A percentile compares a stretch with the other conserved stretches of the same genome.
Evolutionary conservation across 1,284 basidiomycete species (phyloP).

Genomic region (Agaricales sp.): DNA sequence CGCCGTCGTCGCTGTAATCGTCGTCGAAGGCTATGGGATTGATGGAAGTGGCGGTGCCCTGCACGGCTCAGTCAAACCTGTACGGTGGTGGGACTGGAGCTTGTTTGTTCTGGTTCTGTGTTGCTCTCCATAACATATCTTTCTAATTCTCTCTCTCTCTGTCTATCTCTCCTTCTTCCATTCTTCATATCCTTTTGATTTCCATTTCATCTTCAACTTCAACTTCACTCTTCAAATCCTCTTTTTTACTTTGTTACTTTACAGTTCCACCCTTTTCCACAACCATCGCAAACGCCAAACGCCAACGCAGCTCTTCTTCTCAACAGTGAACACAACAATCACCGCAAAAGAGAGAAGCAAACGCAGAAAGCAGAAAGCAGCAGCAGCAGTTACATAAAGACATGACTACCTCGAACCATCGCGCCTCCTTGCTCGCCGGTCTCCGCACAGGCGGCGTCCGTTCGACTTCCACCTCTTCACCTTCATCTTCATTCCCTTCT

Average conservation of each 20-base stretch:
- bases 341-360: background rate
- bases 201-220: background rate
- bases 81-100: too few species aligned
- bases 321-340: too few species aligned
- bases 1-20: too few species aligned
- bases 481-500: slow-evolving; percentile 36
- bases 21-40: too few species aligned
- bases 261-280: background rate
- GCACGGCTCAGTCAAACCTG: too few species aligned
- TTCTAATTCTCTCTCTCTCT: background rate
- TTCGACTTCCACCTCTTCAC: slow-evolving; percentile 44
- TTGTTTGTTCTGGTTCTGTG: background rate
- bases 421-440: slow-evolving; percentile 74
- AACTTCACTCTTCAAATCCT: background rate
- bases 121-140: background rate
- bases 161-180: background rate
- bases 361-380: background rate
- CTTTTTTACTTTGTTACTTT: too few species aligned
- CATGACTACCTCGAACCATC: slow-evolving; percentile 35
- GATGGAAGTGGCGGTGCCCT: too few species aligned
- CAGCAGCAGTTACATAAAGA: background rate
- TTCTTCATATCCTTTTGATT: background rate
- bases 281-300: background rate
- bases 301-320: background rate
- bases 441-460: slow-evolving; percentile 81